Evolutionary conservation across 176 grass and related monocot species (phyloP), one percentile per base, ranked within the genome.

Genomic region (Oryza australiensis): DNA sequence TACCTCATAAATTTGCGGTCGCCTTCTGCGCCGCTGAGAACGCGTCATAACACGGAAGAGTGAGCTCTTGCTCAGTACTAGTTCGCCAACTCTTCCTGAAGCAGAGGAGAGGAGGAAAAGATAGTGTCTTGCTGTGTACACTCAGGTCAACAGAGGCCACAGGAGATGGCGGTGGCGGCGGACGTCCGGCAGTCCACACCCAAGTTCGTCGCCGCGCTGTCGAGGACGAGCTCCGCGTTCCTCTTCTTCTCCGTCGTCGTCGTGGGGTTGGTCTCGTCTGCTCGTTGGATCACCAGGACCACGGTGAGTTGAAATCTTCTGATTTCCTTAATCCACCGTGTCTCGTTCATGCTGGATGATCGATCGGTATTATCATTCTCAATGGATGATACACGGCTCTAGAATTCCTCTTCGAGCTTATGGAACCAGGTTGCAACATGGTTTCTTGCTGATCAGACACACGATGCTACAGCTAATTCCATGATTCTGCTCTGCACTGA

Each of bases 201-300:
- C 23, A 43, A 68, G 83, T 8, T 78, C 34, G 9, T 8, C 12
- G 60, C 28, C 45, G 34, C 35, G 73, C 1, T 81, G 59, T 78
- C 83, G 59, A 77, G 73, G 23, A 86, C 83, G 45, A 73, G 78
- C 59, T 41, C 83, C 11, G 30, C 79, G 46, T 86, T 86, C 83
- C 88, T 86, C 79, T 90, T 89, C 73, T 26, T 90, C 79, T 60
- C 67, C 3, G 68, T 83, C 35, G 37, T 82, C 23, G 46, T 38
- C 73, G 67, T 77, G 67, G 88, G 73, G 14, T 79, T 33, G 9
- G 62, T 90, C 62, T 48, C 35, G 6, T 90, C 79, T 0, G 60
- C 46, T 9, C 88, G 88, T 32, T 90, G 83, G 79, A 86, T 90
- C 63, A 26, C 75, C 57, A 34, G 79, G 7, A 8, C 35, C 22